Percentiles rank a stretch among this genome's conserved stretches.
phyloP scores from a whole-genome alignment of 2,329 filamentous ascomycete genomes.

The Penicillium sp. region DNA sequence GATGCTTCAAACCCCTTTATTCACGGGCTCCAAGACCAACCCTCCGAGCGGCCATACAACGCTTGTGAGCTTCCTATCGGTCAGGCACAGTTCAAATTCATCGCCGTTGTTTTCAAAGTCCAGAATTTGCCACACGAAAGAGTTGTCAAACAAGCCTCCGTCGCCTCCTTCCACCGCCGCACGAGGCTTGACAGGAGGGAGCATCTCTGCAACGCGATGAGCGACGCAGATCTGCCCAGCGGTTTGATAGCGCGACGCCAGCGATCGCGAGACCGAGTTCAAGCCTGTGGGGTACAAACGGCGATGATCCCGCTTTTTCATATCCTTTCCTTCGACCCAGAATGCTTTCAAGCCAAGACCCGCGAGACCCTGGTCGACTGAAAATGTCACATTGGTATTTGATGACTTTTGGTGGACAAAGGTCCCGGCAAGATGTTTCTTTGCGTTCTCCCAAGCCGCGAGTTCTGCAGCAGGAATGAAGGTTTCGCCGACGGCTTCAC shows the following conservation, averaged over 20 bases:
- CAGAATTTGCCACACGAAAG: conserved; percentile 6
- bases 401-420: conserved; percentile 1
- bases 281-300: not conserved
- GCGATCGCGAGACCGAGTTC: not conserved
- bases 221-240: not conserved
- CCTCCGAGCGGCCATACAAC: not conserved
- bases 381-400: not conserved
- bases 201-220: not conserved
- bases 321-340: not conserved
- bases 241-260: not conserved
- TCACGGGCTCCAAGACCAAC: not conserved
- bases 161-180: conserved; percentile 6
- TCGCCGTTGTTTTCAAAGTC: not conserved
- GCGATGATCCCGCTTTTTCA: not conserved
- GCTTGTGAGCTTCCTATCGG: not conserved
- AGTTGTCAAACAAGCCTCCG: conserved; percentile 8
- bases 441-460: conserved; percentile 4
- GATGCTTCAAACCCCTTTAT: not conserved
- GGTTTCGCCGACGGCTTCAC: conserved; percentile 4
- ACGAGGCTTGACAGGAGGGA: not conserved
- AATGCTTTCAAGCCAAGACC: not conserved
- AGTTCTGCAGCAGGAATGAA: conserved; percentile 8
- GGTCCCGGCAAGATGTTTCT: conserved; percentile 4
- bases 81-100: not conserved
- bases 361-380: not conserved